These are phyloP conservation scores for Penicillium macrosclerotiorum DNA, from an alignment of 495 filamentous ascomycete species.

Conservation along the genomic window DNA sequence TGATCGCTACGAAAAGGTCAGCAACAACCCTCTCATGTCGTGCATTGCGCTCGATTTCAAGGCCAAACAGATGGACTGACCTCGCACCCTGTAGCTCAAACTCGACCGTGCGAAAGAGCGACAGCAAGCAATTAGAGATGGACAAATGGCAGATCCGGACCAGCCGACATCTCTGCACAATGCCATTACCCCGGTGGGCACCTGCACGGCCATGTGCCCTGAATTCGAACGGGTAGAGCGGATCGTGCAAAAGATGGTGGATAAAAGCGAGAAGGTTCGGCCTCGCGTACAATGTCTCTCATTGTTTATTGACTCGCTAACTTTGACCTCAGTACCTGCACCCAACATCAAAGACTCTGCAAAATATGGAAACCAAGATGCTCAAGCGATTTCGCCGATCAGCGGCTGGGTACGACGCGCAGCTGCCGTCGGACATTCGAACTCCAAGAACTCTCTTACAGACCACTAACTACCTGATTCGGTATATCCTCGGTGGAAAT, in stretches of 20 bases:
- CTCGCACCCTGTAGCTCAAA: constrained; percentile 47
- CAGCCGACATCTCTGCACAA: constrained; percentile 76
- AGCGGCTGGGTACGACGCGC: constrained; percentile 87
- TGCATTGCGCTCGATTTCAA: not conserved
- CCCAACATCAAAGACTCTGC: constrained; percentile 31
- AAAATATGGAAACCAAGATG: constrained; percentile 57
- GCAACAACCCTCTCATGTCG: constrained; percentile 3
- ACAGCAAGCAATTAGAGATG: constrained; percentile 65
- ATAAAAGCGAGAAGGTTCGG: constrained; percentile 59
- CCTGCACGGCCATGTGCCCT: constrained; percentile 91
- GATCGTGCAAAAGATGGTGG: constrained; percentile 66
- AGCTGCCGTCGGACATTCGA: constrained; percentile 88
- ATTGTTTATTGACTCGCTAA: constrained; percentile 2
- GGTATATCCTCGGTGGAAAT: constrained; percentile 64
- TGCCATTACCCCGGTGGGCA: constrained; percentile 84
- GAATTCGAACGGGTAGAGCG: constrained; percentile 81
- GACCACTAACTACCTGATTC: constrained; percentile 80
- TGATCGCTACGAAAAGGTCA: constrained; percentile 46
- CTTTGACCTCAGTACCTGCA: constrained; percentile 33
- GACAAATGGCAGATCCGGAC: constrained; percentile 85
- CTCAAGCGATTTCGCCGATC: constrained; percentile 89
- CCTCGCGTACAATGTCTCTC: not conserved
- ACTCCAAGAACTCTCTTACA: constrained; percentile 70
- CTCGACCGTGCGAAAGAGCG: constrained; percentile 67
- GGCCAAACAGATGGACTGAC: constrained; percentile 16